Percentiles rank a stretch among this genome's conserved stretches.
Evolutionary conservation across 768 basidiomycete species (phyloP).

Genomic region (Mycena vulgaris): DNA sequence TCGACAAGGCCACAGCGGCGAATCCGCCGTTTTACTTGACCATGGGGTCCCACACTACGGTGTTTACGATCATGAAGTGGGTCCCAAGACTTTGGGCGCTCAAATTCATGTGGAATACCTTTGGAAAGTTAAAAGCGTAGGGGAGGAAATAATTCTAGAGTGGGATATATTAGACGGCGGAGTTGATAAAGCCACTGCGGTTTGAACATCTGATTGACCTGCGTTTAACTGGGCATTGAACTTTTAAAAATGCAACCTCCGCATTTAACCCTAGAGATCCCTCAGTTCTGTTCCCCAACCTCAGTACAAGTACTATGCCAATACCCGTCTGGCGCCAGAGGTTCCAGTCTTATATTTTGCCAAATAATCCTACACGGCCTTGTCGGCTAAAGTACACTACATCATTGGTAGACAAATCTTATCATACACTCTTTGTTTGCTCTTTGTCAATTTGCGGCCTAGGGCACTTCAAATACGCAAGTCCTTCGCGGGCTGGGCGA

Average conservation of each 20-base stretch:
- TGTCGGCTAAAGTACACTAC: background rate
- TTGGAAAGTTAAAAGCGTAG: too few species aligned
- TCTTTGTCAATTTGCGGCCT: background rate
- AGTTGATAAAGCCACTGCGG: too few species aligned
- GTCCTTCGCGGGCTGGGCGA: conserved; percentile 64
- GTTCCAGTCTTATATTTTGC: too few species aligned
- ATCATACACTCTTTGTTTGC: background rate
- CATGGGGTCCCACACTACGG: background rate
- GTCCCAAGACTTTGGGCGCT: conserved; percentile 12
- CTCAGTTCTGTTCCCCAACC: too few species aligned
- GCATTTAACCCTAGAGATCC: too few species aligned
- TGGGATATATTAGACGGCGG: too few species aligned
- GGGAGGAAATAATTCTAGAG: too few species aligned
- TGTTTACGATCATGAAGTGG: conserved; percentile 10
- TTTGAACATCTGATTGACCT: too few species aligned
- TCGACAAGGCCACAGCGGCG: background rate
- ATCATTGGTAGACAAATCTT: background rate
- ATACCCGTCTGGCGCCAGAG: too few species aligned
- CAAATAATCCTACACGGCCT: background rate
- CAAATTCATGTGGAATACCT: conserved; percentile 18
- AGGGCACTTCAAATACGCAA: conserved; percentile 12
- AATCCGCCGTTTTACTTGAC: background rate
- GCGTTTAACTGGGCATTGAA: too few species aligned
- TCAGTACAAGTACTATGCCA: too few species aligned
- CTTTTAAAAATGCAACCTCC: too few species aligned